phyloP scores from a whole-genome alignment of 257 asterid species.

The Rubia yunnanensis region DNA sequence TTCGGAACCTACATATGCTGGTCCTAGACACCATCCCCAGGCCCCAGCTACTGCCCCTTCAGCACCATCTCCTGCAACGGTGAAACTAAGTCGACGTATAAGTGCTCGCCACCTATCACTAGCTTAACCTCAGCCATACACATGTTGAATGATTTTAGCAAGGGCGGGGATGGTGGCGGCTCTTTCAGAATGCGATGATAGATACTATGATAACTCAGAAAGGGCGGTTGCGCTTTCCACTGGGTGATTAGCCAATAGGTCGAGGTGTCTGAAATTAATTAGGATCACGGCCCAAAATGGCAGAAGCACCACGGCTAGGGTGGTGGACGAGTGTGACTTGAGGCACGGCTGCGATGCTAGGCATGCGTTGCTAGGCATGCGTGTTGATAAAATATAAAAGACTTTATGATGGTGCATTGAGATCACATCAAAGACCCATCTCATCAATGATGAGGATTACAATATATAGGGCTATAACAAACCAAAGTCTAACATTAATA shows the following conservation, averaged over 20 bases:
- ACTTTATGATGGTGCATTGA: no score
- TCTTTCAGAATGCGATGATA: conserved; percentile 29
- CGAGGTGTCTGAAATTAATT: conserved; percentile 25
- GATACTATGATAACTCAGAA: conserved; percentile 23
- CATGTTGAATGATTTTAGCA: conserved; percentile 31
- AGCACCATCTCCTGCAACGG: conserved; percentile 24
- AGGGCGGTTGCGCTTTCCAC: conserved; percentile 41
- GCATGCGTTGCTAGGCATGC: no score
- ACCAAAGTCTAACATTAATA: no score
- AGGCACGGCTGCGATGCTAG: conserved; percentile 32
- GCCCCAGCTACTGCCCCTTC: conserved; percentile 11
- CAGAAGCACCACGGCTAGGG: conserved; percentile 39
- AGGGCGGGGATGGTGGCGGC: conserved; percentile 37
- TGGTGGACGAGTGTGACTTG: conserved; percentile 52
- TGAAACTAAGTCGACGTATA: conserved; percentile 14
- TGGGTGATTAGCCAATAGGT: conserved; percentile 27
- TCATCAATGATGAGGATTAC: no score
- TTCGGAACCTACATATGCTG: conserved; percentile 17
- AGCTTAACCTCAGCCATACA: conserved; percentile 30
- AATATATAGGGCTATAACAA: no score
- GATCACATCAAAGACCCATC: no score
- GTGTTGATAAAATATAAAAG: no score
- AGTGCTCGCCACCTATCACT: conserved; percentile 35
- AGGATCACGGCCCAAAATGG: conserved; percentile 25
- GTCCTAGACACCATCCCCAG: no score